Percentiles rank a stretch among this genome's conserved stretches.
phyloP scores from a whole-genome alignment of 2,329 filamentous ascomycete genomes.

The Xylariaceae sp. region DNA sequence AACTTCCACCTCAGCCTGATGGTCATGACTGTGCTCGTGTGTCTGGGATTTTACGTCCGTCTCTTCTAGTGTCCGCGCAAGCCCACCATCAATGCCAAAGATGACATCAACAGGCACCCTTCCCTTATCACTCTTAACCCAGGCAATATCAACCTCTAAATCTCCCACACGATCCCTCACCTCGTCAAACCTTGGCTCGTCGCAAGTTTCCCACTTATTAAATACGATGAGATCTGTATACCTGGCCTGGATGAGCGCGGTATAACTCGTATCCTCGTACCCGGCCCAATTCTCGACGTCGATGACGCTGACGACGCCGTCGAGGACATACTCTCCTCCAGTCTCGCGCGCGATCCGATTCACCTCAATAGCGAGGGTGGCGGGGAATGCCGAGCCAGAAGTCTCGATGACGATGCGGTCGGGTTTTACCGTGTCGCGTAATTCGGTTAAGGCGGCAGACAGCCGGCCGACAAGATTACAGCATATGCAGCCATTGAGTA shows the following conservation, averaged over 20 bases:
- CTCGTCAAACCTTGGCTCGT: constrained; percentile 70
- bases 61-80: constrained; percentile 56
- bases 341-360: constrained; percentile 73
- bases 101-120: constrained; percentile 74
- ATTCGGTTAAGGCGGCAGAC: constrained; percentile 70
- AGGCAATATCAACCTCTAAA: constrained; percentile 73
- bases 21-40: constrained; percentile 38
- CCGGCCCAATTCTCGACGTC: constrained; percentile 95
- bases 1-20: constrained; percentile 90
- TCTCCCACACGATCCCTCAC: constrained; percentile 77
- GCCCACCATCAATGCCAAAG: constrained; percentile 80
- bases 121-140: constrained; percentile 81
- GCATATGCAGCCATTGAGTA: constrained; percentile 97
- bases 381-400: constrained; percentile 79
- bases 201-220: constrained; percentile 84
- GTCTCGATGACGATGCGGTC: constrained; percentile 95
- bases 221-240: constrained; percentile 90
- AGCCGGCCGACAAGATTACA: constrained; percentile 96
- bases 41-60: neutral
- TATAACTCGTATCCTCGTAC: constrained; percentile 87
- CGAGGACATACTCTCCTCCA: constrained; percentile 64
- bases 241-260: constrained; percentile 78
- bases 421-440: constrained; percentile 56
- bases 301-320: constrained; percentile 84
- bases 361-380: constrained; percentile 85